phyloP scores from a whole-genome alignment of 257 asterid genomes.

The Fraxinus cuspidata region DNA sequence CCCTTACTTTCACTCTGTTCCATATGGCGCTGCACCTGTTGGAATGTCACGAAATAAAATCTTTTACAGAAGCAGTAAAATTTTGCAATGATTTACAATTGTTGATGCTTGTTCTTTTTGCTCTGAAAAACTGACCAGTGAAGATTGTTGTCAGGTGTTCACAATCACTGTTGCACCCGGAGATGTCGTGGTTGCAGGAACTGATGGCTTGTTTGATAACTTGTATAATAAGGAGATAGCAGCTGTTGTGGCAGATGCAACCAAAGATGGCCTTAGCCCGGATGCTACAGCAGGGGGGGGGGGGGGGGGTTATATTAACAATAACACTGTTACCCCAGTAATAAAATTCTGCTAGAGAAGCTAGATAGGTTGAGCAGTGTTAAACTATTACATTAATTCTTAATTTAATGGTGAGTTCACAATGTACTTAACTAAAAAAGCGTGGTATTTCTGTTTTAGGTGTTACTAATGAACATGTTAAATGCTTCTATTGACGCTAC shows the following conservation, averaged over 20 bases:
- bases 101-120: not conserved
- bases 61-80: not conserved
- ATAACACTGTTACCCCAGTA: not conserved
- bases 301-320: not conserved
- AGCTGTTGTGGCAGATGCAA: conserved; percentile 55
- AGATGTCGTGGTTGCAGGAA: conserved; percentile 80
- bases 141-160: conserved; percentile 51
- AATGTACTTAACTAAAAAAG: not conserved
- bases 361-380: not conserved
- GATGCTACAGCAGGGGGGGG: conserved; percentile 48
- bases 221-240: conserved; percentile 60
- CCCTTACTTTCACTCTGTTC: not conserved
- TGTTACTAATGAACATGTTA: not conserved
- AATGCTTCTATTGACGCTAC: not conserved
- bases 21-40: not conserved
- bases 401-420: not conserved
- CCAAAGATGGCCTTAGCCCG: conserved; percentile 49
- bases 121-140: not conserved
- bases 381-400: not conserved
- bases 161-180: conserved; percentile 61
- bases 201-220: conserved; percentile 87
- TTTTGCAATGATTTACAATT: not conserved
- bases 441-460: not conserved
- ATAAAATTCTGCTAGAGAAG: not conserved
- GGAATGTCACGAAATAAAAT: not conserved